phyloP scores from a whole-genome alignment of 1,139 yeast genomes.

The Nematodospora anomalae region DNA sequence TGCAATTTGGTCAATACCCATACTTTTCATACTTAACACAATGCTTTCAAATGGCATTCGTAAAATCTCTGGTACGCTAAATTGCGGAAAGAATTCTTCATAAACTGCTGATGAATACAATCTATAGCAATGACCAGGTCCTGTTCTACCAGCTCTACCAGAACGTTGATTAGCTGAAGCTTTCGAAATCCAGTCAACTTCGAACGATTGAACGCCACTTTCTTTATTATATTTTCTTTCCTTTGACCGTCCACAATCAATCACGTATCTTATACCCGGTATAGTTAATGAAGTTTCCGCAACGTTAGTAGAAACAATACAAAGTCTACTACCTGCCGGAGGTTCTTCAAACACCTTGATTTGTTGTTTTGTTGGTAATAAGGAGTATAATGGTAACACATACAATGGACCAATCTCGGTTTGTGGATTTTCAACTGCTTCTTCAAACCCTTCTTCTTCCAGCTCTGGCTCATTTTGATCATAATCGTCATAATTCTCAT shows the following conservation, averaged over 20 bases:
- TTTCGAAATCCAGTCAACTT: slow-evolving; percentile 88
- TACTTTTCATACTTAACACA: slow-evolving; percentile 89
- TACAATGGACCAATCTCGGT: slow-evolving; percentile 78
- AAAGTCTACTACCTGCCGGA: slow-evolving; percentile 80
- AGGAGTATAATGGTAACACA: slow-evolving; percentile 88
- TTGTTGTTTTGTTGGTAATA: slow-evolving; percentile 90
- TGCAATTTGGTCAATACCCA: slow-evolving; percentile 89
- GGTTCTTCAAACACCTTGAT: slow-evolving; percentile 89
- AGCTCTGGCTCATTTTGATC: slow-evolving; percentile 47
- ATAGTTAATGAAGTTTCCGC: slow-evolving; percentile 98
- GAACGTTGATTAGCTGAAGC: slow-evolving; percentile 96
- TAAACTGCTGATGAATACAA: slow-evolving; percentile 93
- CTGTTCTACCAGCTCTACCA: slow-evolving; percentile 99
- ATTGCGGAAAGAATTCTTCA: slow-evolving; percentile 81
- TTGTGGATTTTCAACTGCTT: slow-evolving; percentile 71
- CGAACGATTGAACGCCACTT: slow-evolving; percentile 91
- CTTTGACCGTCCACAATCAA: slow-evolving; percentile 92
- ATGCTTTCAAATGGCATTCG: slow-evolving; percentile 97
- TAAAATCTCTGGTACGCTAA: slow-evolving; percentile 84
- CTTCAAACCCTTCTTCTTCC: slow-evolving; percentile 93
- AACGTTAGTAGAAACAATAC: slow-evolving; percentile 95
- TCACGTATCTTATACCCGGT: slow-evolving; percentile 92
- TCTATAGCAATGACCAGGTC: slow-evolving; percentile 97
- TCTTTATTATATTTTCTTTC: slow-evolving; percentile 81
- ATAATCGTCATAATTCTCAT: slow-evolving; percentile 18